phyloP scores from a whole-genome alignment of 768 basidiomycete genomes.

The Leccinellum luteum region DNA sequence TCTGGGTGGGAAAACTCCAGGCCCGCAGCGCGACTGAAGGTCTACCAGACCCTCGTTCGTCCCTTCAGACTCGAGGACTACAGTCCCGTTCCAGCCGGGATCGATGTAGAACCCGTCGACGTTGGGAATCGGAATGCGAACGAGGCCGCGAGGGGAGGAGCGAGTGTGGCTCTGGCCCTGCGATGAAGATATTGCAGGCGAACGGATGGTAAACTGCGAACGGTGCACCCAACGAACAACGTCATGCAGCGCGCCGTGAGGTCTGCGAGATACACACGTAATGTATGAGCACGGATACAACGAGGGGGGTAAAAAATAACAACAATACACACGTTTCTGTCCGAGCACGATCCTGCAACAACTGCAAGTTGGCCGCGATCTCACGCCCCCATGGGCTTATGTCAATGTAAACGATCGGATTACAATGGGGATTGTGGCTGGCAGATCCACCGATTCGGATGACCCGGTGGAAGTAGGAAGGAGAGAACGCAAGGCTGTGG shows the following conservation, averaged over 20 bases:
- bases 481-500: constrained; percentile 76
- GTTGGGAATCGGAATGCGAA: constrained; percentile 51
- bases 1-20: constrained; percentile 62
- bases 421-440: constrained; percentile 43
- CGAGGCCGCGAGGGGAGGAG: constrained; percentile 7
- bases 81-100: constrained; percentile 77
- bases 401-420: constrained; percentile 71
- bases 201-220: constrained; percentile 68
- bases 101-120: constrained; percentile 60
- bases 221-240: constrained; percentile 86
- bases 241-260: constrained; percentile 74
- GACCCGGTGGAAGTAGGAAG: constrained; percentile 87
- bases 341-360: constrained; percentile 72
- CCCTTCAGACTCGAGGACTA: constrained; percentile 83
- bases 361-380: constrained; percentile 67
- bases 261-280: constrained; percentile 39
- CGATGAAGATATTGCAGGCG: constrained; percentile 36
- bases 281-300: constrained; percentile 9
- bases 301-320: background rate
- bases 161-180: constrained; percentile 29
- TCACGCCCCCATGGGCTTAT: constrained; percentile 77
- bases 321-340: constrained; percentile 70
- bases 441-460: constrained; percentile 51
- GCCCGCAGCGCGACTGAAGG: constrained; percentile 70
- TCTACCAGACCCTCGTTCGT: constrained; percentile 84